A percentile compares a stretch with the other conserved stretches of the same genome.
phyloP scores from a whole-genome alignment of 2,329 filamentous ascomycete genomes.

The Bipolaris gigantea region DNA sequence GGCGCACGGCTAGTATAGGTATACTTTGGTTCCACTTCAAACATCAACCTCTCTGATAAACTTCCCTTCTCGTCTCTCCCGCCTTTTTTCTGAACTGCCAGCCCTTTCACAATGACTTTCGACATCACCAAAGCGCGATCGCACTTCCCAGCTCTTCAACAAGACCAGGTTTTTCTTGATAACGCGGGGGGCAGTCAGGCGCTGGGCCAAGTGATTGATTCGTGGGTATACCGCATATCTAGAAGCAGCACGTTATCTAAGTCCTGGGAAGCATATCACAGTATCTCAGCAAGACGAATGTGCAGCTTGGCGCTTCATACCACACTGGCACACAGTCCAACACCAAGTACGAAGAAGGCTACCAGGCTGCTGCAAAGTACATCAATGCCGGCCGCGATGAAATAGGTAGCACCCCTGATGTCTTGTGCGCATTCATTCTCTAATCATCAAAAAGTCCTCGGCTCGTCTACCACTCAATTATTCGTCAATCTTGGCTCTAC shows the following conservation, averaged over 20 bases:
- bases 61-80: neutral
- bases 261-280: slow-evolving; percentile 54
- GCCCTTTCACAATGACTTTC: slow-evolving; percentile 42
- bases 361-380: slow-evolving; percentile 67
- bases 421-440: neutral
- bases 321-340: slow-evolving; percentile 62
- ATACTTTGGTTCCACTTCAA: neutral
- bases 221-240: slow-evolving; percentile 50
- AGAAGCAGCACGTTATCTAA: neutral
- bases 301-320: slow-evolving; percentile 76
- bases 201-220: slow-evolving; percentile 66
- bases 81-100: too few species aligned
- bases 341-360: slow-evolving; percentile 61
- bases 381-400: slow-evolving; percentile 69
- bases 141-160: slow-evolving; percentile 68
- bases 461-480: slow-evolving; percentile 74
- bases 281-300: slow-evolving; percentile 70
- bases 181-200: slow-evolving; percentile 78
- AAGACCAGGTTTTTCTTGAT: slow-evolving; percentile 72
- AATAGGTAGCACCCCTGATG: slow-evolving; percentile 53
- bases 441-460: slow-evolving; percentile 57
- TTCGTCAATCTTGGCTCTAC: slow-evolving; percentile 65
- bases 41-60: neutral
- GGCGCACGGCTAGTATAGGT: slow-evolving; percentile 9
- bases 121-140: slow-evolving; percentile 60